Conservation (phyloP, 2,329 filamentous ascomycete species). For the Leptoxyphium fumago region DNA sequence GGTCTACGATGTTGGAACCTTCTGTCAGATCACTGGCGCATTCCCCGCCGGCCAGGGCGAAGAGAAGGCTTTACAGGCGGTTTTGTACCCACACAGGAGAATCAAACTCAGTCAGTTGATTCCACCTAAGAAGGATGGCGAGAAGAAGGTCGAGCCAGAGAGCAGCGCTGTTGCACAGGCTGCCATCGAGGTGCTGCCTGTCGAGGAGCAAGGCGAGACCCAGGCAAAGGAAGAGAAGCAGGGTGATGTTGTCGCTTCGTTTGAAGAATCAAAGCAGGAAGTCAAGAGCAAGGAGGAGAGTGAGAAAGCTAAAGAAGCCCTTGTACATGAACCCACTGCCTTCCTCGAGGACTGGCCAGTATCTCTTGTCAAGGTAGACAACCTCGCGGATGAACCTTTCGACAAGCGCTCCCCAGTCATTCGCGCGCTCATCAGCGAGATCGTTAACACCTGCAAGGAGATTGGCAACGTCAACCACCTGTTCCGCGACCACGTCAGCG, state of each 20-base stretch:
- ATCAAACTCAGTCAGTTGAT: conserved; percentile 80
- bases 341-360: conserved; percentile 87
- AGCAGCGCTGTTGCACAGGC: conserved; percentile 43
- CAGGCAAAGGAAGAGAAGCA: conserved; percentile 47
- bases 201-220: conserved; percentile 11
- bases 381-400: conserved; percentile 73
- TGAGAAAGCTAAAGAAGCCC: conserved; percentile 24
- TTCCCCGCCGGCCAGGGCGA: conserved; percentile 75
- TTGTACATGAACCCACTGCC: conserved; percentile 70
- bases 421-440: conserved; percentile 86
- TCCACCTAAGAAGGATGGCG: conserved; percentile 40
- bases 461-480: conserved; percentile 86
- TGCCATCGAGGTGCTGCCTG: conserved; percentile 12
- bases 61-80: conserved; percentile 66
- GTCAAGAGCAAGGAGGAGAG: conserved; percentile 14
- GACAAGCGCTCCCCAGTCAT: conserved; percentile 84
- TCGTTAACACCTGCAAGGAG: conserved; percentile 97
- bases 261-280: conserved; percentile 67
- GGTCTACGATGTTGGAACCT: conserved; percentile 90
- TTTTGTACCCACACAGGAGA: conserved; percentile 87
- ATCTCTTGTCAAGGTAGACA: conserved; percentile 90
- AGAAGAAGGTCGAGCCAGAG: conserved; percentile 25
- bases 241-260: conserved; percentile 91
- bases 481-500: conserved; percentile 93
- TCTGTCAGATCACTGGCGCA: conserved; percentile 92